These are phyloP conservation scores for Globisporangium cylindrosporum DNA, from an alignment of 352 stramenopile species.

Conservation along the genomic window DNA sequence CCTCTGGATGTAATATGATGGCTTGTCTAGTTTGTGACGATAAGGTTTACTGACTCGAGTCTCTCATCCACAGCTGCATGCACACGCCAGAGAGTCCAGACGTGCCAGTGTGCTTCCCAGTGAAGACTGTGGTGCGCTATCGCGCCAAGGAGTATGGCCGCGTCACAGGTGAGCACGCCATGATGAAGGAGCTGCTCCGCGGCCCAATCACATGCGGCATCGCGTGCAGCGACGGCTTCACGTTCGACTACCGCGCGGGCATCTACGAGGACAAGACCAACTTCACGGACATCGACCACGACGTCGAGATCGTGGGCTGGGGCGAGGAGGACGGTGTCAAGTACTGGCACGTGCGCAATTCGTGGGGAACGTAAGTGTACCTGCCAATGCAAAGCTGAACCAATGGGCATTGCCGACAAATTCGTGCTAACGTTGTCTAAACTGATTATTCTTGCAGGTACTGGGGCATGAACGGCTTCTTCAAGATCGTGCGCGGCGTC, in stretches of 20 bases:
- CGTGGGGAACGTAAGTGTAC: constrained; percentile 68
- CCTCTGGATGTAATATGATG: not conserved
- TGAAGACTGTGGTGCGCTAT: constrained; percentile 51
- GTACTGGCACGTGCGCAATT: constrained; percentile 94
- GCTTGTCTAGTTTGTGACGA: not conserved
- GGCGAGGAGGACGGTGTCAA: constrained; percentile 74
- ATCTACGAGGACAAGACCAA: constrained; percentile 80
- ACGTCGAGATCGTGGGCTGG: constrained; percentile 93
- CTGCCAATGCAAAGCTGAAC: too few species aligned
- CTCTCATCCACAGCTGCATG: constrained; percentile 32
- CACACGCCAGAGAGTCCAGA: constrained; percentile 22
- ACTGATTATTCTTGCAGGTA: not conserved
- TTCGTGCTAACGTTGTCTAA: not conserved
- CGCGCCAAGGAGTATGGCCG: constrained; percentile 48
- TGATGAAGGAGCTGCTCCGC: constrained; percentile 61
- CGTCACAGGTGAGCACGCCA: constrained; percentile 48
- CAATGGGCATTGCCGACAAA: not conserved
- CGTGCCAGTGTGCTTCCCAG: constrained; percentile 38
- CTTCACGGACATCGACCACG: constrained; percentile 67
- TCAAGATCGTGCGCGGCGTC: constrained; percentile 80
- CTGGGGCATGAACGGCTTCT: constrained; percentile 93
- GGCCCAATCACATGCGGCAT: constrained; percentile 90
- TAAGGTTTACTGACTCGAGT: not conserved
- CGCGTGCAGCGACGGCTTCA: constrained; percentile 70
- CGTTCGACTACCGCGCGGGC: constrained; percentile 86